Evolutionary conservation across 176 grass and related monocot species (phyloP).

Genomic region (Musa troglodytarum): DNA sequence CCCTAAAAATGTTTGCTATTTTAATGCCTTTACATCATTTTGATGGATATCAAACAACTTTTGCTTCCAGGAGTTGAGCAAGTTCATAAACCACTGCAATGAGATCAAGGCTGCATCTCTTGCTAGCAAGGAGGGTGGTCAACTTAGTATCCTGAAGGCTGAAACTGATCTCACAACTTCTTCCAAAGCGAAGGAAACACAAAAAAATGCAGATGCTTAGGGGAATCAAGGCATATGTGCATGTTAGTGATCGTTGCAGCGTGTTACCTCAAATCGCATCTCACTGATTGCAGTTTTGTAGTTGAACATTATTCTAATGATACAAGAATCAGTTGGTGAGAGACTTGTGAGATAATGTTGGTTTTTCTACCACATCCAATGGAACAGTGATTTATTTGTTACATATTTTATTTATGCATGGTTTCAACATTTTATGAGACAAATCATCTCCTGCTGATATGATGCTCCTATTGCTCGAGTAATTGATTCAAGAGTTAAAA

Average conservation of each 20-base stretch:
- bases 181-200: not conserved
- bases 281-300: not conserved
- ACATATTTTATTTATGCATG: too few relatives aligned
- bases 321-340: not conserved
- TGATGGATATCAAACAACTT: not conserved
- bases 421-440: too few relatives aligned
- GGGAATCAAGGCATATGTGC: not conserved
- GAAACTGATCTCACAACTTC: slow-evolving; percentile 3
- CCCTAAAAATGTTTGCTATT: not conserved
- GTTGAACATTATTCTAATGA: not conserved
- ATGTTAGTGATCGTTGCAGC: not conserved
- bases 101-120: slow-evolving; percentile 26
- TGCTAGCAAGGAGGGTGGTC: slow-evolving; percentile 26
- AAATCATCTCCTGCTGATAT: too few relatives aligned
- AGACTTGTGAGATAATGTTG: too few relatives aligned
- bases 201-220: not conserved
- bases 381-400: too few relatives aligned
- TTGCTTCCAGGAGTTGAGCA: slow-evolving; percentile 18
- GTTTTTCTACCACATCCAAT: too few relatives aligned
- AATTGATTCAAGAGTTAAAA: too few relatives aligned
- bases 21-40: not conserved
- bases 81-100: slow-evolving; percentile 31
- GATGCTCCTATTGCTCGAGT: too few relatives aligned
- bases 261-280: not conserved
- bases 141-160: slow-evolving; percentile 9